phyloP scores from a whole-genome alignment of 2,329 filamentous ascomycete species.

The Nemania diffusa region DNA sequence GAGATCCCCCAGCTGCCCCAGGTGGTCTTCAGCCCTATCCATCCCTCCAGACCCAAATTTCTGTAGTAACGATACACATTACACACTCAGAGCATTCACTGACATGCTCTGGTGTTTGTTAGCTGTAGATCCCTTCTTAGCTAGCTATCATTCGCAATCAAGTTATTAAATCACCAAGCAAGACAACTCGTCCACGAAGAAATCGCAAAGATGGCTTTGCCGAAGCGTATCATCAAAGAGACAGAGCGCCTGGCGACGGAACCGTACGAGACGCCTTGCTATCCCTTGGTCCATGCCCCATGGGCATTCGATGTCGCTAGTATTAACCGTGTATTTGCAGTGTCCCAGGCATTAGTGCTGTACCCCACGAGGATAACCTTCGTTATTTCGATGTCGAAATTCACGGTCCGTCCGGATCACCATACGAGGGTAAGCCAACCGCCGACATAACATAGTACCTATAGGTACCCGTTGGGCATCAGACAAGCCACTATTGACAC shows the following conservation, averaged over 20 bases:
- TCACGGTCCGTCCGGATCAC: constrained; percentile 89
- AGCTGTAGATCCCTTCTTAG: neutral
- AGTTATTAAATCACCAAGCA: neutral
- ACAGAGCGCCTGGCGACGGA: constrained; percentile 97
- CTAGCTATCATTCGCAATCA: neutral
- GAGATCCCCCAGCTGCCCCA: constrained; percentile 7
- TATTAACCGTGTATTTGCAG: constrained; percentile 58
- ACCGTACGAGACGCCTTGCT: constrained; percentile 70
- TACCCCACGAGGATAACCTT: constrained; percentile 96
- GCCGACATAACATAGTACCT: neutral
- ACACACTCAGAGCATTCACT: neutral
- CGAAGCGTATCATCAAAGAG: constrained; percentile 98
- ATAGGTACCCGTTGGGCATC: neutral
- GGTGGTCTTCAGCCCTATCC: constrained; percentile 21
- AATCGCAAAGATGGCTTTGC: constrained; percentile 72
- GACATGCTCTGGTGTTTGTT: neutral
- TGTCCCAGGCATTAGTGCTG: constrained; percentile 93
- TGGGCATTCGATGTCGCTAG: neutral
- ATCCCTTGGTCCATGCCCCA: too few species aligned
- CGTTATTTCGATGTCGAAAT: constrained; percentile 99
- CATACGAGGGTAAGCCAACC: constrained; percentile 82
- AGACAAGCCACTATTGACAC: neutral
- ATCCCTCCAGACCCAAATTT: neutral
- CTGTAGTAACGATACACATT: neutral
- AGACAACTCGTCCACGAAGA: neutral